Base-by-base conservation (phyloP, 352 stramenopile genomes). In the Albugo laibachii region DNA sequence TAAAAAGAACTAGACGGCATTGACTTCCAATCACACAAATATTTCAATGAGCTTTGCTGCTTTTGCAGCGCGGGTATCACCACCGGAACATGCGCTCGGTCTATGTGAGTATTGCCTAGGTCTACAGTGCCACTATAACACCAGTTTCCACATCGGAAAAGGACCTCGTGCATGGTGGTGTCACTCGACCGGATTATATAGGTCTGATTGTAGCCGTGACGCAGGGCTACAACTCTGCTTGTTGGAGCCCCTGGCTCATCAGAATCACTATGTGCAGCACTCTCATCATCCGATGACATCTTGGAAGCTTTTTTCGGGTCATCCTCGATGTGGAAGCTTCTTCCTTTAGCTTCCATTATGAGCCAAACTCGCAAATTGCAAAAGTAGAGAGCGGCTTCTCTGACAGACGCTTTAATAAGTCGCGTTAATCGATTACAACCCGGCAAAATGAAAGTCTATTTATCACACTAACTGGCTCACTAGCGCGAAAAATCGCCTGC, bases 141-240 rank as follows among this genome's bases (percentile, higher is more conserved):
- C 81, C 81, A 95, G 62, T 96, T 96, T 35, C 89, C 89, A 54
- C 87, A 97, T 39, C 83, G 72, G 57, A 97, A 96, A 48, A 97
- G 73, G 47, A 94, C 84, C 41, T 95, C 69, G 51, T 91, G 75
- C 45, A 89, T 65, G 41, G 66, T 71, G 45, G 52, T 71, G 12
- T 66, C 65, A 53, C 68, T 75, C 27, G 70, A 74, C 19, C 74
- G 68, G 38, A 94, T 75, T 47, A 95, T 71, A 62, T 96, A 96
- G 18, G 85, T 94, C 53, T 95, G 83, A 57, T 93, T 95, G 61
- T 95, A 95, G 38, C 82, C 83, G 15, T 92, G 65, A n/a, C 73
- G 76, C 19, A 88, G 55, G 16, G 72, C 76, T 38, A 92, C 67
- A 34, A 88, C 51, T 20, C 81, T 69, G 0, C 75, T 62, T 10